Conservation (phyloP, 768 basidiomycete genomes). For the Myochromella boudieri region DNA sequence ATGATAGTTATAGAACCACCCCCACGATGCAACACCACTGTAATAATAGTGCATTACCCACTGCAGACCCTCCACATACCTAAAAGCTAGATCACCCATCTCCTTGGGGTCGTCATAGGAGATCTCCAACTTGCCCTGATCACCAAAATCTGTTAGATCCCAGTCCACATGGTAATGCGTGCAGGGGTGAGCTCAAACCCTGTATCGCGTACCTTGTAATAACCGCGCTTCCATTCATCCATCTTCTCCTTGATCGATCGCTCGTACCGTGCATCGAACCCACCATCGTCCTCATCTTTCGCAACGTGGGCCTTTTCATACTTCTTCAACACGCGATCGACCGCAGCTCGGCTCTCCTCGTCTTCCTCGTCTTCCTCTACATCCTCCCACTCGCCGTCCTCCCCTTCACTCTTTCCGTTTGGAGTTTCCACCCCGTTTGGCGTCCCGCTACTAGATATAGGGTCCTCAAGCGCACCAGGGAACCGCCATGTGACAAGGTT, state of each 20-base stretch:
- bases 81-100: slow-evolving; percentile 69
- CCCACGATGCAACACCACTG: slow-evolving; percentile 94
- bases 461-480: slow-evolving; percentile 41
- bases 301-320: slow-evolving; percentile 82
- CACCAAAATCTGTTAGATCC: not conserved
- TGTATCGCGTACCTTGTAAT: slow-evolving; percentile 69
- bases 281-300: slow-evolving; percentile 68
- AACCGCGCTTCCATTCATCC: slow-evolving; percentile 87
- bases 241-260: slow-evolving; percentile 76
- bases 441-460: slow-evolving; percentile 26
- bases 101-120: slow-evolving; percentile 67
- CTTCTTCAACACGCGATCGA: slow-evolving; percentile 82
- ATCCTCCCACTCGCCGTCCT: slow-evolving; percentile 38
- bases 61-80: slow-evolving; percentile 92
- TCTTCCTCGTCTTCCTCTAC: slow-evolving; percentile 66
- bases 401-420: slow-evolving; percentile 27
- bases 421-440: slow-evolving; percentile 16
- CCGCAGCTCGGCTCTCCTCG: slow-evolving; percentile 68
- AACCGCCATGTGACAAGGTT: slow-evolving; percentile 72
- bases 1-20: slow-evolving; percentile 99
- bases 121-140: slow-evolving; percentile 84
- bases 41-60: slow-evolving; percentile 99
- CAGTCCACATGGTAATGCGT: not conserved
- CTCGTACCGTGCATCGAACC: slow-evolving; percentile 80
- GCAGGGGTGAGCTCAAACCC: not conserved